These are phyloP conservation scores for Taphrina sp. DNA, from an alignment of 1,139 yeast species.

Conservation along the genomic window DNA sequence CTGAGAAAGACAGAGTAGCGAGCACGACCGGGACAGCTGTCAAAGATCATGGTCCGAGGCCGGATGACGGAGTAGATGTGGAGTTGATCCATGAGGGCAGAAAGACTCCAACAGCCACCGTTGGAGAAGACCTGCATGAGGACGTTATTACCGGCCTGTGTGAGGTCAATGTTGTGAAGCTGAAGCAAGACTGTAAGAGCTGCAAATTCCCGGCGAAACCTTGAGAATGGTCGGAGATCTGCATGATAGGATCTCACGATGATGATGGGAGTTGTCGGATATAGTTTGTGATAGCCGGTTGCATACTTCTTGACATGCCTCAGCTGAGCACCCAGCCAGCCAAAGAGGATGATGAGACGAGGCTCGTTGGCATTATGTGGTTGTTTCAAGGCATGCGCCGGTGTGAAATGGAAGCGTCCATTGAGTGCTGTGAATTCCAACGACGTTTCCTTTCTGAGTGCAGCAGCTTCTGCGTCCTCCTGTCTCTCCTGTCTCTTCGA, in stretches of 20 bases:
- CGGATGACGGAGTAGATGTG: conserved; percentile 17
- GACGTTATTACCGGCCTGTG: conserved; percentile 23
- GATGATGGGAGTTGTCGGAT: conserved; percentile 31
- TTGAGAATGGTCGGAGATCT: conserved; percentile 27
- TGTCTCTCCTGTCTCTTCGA: background rate
- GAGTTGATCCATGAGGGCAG: conserved; percentile 23
- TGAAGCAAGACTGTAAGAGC: conserved; percentile 17
- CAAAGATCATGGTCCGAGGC: conserved; percentile 25
- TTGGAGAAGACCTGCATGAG: conserved; percentile 28
- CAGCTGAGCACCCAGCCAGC: conserved; percentile 29
- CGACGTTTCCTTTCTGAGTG: background rate
- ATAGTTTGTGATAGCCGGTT: conserved; percentile 22
- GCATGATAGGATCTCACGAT: conserved; percentile 23
- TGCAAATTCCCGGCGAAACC: conserved; percentile 23
- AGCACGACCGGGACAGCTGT: conserved; percentile 28
- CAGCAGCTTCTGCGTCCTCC: conserved; percentile 4
- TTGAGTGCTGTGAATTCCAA: conserved; percentile 22
- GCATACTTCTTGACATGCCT: conserved; percentile 29
- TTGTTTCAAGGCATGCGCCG: conserved; percentile 10
- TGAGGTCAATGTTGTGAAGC: conserved; percentile 19
- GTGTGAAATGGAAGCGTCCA: conserved; percentile 29
- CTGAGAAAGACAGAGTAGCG: conserved; percentile 22
- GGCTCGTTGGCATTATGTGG: conserved; percentile 18
- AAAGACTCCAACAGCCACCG: conserved; percentile 27
- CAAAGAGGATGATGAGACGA: conserved; percentile 26